Percentiles rank a stretch among this genome's conserved stretches.
Conservation (phyloP, 2,329 filamentous ascomycete genomes). For the Calonectria multiphialidica region DNA sequence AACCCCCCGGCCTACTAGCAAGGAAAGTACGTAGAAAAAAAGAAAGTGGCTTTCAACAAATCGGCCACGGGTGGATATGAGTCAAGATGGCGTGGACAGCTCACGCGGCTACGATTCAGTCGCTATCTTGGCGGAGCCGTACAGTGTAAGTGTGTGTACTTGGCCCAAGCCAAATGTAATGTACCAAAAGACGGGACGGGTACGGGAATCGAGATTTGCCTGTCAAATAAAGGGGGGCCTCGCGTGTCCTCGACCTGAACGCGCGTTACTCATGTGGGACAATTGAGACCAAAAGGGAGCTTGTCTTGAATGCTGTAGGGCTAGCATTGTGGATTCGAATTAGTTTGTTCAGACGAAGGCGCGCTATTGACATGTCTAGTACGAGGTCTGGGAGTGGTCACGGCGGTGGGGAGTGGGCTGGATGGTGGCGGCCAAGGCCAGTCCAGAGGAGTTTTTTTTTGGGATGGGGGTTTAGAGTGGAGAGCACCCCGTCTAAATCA, state of each 20-base stretch:
- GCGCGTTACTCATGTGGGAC: slow-evolving; percentile 17
- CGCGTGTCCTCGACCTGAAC: neutral
- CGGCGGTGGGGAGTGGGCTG: neutral
- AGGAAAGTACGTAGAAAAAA: neutral
- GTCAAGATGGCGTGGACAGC: slow-evolving; percentile 7
- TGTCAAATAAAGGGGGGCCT: slow-evolving; percentile 11
- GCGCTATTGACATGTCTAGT: slow-evolving; percentile 25
- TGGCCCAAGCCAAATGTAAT: slow-evolving; percentile 10
- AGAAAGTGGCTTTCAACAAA: neutral
- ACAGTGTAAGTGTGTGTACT: neutral
- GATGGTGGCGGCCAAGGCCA: neutral
- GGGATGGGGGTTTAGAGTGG: neutral
- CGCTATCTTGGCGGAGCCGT: neutral
- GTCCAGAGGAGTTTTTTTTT: neutral
- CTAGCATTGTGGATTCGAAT: slow-evolving; percentile 15
- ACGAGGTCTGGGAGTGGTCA: slow-evolving; percentile 5
- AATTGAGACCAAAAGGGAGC: slow-evolving; percentile 2
- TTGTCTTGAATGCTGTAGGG: slow-evolving; percentile 12
- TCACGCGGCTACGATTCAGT: neutral
- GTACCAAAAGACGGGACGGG: slow-evolving; percentile 16
- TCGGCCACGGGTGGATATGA: neutral
- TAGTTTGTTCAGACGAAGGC: slow-evolving; percentile 8
- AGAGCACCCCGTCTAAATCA: neutral
- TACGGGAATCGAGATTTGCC: slow-evolving; percentile 20
- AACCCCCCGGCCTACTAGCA: neutral